Base-by-base conservation (phyloP, 257 asterid genomes). In the Przewalskia tangutica region DNA sequence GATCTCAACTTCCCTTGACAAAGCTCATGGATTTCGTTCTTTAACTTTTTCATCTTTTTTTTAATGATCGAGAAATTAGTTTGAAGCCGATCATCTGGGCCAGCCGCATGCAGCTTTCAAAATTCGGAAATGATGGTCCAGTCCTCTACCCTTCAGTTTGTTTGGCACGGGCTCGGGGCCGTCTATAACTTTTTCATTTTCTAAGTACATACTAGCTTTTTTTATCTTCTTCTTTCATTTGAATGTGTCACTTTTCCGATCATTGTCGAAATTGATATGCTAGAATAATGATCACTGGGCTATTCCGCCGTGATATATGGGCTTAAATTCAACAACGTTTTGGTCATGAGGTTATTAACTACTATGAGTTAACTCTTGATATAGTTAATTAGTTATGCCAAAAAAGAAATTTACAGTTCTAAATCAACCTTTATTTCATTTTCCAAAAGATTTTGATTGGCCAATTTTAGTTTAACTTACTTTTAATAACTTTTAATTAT, bases 261-360 rank as follows among this genome's bases (percentile, higher is more conserved):
- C 46, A 70, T 18, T 70, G 7, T 44, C 18, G 18, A 70, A 70
- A 42, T 18, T 46, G 27, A 86, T 71, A 40, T 6, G 40, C 7
- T 46, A 44, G 18, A 71, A 20, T 6, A 71, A 82, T 88, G 75
- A 86, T 56, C 7, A 6, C 17, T 16, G 23, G 9, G 27, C 18
- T 17, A 86, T 86, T 83, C 87, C 5, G 82, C 90, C 90, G 89
- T 92, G 86, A 84, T 85, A 79, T 89, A 89, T 90, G 67, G 88
- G 71, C 0, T 63, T 17, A 36, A 92, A 90, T 70, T 73, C 88
- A 87, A 85, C 83, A 67, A 85, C 51, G 51, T 46, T 6, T 46
- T 46, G 51, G 12, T 2, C 3, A 8, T 46, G 51, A 38, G 42
- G 42, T n/a, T 27, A 27, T 27, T 27, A 27, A 27, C 32, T 27